Base-by-base conservation (phyloP, 306 rosid genomes). In the Acacia acuminata region DNA sequence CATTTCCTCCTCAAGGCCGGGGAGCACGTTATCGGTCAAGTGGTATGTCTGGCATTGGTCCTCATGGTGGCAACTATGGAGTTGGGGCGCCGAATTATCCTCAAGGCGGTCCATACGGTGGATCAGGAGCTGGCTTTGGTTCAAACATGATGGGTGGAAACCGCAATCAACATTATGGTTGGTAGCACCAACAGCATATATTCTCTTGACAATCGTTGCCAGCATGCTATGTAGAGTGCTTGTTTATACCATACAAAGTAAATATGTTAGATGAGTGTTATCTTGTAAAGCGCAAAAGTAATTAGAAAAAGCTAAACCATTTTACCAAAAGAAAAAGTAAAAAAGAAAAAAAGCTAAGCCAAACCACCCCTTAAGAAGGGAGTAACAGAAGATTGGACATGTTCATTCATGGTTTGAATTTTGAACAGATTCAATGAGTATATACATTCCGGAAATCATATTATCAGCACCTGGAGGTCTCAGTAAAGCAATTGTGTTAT, bases 1-100 rank as follows among this genome's bases (percentile, higher is more conserved):
- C 89, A 40, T 90, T 88, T 79, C 93, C 96, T 63, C 86, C 96
- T 5, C 96, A 90, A 81, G 93, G 90, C 43, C 85, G 90, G 7
- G 97, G 90, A 25, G 89, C 92, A 45, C 92, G 91, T 60, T 92
- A 89, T 51, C 87, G 81, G 14, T 89, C 91, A 53, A 84, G 85
- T 72, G 79, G 87, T 16, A 88, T 89, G 92, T 89, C 90, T 60
- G 85, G 86, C 50, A 88, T 88, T 5, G 92, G 93, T 75, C 89
- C 91, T 65, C 87, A 92, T n/a, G 93, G 93, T 5, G 67, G 86
- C 53, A 92, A 87, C 58, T 88, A 90, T 73, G 91, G 89, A 50
- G 90, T 78, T 74, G 93, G 86, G 69, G 86, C 85, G 55, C 92
- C 92, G 19, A 86, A 81, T 68, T 87, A 85, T 82, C 78, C 88